A percentile compares a stretch with the other conserved stretches of the same genome.
Conservation (phyloP, 2,329 filamentous ascomycete species). For the Paecilomyces sp. region DNA sequence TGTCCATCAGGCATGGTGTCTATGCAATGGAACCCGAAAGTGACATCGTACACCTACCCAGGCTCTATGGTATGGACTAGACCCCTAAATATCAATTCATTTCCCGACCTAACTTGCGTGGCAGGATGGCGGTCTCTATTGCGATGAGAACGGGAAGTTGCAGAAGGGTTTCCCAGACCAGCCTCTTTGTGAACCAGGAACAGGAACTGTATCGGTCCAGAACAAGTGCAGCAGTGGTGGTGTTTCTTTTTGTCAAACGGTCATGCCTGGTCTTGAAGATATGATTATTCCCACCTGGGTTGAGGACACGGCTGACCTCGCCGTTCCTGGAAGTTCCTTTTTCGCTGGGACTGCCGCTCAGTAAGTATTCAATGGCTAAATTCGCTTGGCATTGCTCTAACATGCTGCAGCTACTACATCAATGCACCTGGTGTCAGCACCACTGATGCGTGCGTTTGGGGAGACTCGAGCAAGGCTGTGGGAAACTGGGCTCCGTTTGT, state of each 20-base stretch:
- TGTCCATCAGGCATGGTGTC: conserved; percentile 70
- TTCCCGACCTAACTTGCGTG: conserved; percentile 4
- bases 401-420: conserved; percentile 58
- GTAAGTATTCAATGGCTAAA: conserved; percentile 65
- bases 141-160: conserved; percentile 58
- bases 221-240: conserved; percentile 57
- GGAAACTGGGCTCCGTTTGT: conserved; percentile 74
- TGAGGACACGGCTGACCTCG: conserved; percentile 49
- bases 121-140: conserved; percentile 68
- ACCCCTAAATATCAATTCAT: neutral
- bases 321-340: conserved; percentile 63
- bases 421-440: conserved; percentile 62
- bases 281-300: conserved; percentile 78
- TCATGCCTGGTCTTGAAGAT: conserved; percentile 70
- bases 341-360: conserved; percentile 69
- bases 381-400: neutral
- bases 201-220: conserved; percentile 56
- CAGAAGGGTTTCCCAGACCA: conserved; percentile 62
- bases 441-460: conserved; percentile 64
- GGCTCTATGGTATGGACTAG: conserved; percentile 56
- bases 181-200: conserved; percentile 64
- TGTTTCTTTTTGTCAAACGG: conserved; percentile 72
- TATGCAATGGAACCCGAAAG: conserved; percentile 69
- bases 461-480: conserved; percentile 51
- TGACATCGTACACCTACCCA: conserved; percentile 60